These are phyloP conservation scores for Bauhinia variegata DNA, from an alignment of 306 rosid species.

Conservation along the genomic window DNA sequence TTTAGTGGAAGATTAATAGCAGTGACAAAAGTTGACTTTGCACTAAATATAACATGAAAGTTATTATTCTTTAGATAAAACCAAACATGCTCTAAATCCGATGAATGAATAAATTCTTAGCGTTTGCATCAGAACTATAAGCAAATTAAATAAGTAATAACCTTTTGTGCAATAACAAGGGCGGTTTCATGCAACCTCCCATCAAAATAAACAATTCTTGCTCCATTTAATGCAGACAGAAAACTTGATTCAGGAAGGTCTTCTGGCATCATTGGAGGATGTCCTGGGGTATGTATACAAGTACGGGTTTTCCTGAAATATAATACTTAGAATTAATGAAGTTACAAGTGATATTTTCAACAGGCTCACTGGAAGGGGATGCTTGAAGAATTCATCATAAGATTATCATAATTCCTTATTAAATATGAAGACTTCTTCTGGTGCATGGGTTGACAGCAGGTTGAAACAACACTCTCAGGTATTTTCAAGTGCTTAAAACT, in stretches of 20 bases:
- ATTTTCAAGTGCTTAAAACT: conserved; percentile 15
- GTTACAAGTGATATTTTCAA: conserved; percentile 22
- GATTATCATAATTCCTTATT: background rate
- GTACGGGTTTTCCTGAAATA: conserved; percentile 89
- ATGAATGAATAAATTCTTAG: conserved; percentile 19
- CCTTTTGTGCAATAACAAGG: conserved; percentile 87
- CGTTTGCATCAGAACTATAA: conserved; percentile 24
- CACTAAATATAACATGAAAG: background rate
- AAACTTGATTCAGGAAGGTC: conserved; percentile 69
- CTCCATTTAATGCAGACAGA: conserved; percentile 76
- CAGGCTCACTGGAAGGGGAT: conserved; percentile 14
- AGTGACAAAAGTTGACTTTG: conserved; percentile 5
- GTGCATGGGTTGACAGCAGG: background rate
- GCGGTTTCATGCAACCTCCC: conserved; percentile 82
- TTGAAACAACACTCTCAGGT: conserved; percentile 24
- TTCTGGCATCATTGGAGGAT: conserved; percentile 82
- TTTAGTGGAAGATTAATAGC: background rate
- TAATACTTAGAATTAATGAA: conserved; percentile 33
- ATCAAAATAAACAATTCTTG: conserved; percentile 74
- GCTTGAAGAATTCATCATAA: conserved; percentile 10
- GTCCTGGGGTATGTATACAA: conserved; percentile 87
- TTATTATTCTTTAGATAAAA: background rate
- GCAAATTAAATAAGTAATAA: conserved; percentile 44
- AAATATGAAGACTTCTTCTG: background rate
- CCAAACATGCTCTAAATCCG: conserved; percentile 20